phyloP scores from a whole-genome alignment of 495 filamentous ascomycete species.

The Evansstolkia leycettana region DNA sequence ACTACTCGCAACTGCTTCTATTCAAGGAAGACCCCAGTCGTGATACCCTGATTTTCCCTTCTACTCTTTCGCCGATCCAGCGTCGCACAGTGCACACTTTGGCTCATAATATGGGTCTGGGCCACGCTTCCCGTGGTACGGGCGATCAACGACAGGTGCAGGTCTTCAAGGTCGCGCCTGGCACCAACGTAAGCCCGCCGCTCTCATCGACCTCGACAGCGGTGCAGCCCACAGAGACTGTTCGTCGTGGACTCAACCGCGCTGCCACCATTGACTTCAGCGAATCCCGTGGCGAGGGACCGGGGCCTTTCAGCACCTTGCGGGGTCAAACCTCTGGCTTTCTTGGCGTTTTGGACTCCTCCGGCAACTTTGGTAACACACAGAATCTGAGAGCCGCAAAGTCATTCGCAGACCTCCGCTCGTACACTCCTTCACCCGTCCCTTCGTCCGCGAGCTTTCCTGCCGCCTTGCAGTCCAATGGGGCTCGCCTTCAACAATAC shows the following conservation, averaged over 20 bases:
- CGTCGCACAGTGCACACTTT: slow-evolving; percentile 86
- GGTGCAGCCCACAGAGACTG: slow-evolving; percentile 57
- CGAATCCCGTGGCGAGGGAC: slow-evolving; percentile 63
- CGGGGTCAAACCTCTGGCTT: slow-evolving; percentile 65
- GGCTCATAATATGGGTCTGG: slow-evolving; percentile 87
- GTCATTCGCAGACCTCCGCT: slow-evolving; percentile 90
- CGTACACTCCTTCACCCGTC: slow-evolving; percentile 87
- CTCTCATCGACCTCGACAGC: slow-evolving; percentile 41
- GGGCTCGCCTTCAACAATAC: slow-evolving; percentile 50
- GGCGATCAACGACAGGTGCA: slow-evolving; percentile 80
- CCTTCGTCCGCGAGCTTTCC: slow-evolving; percentile 82
- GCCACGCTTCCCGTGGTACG: slow-evolving; percentile 76
- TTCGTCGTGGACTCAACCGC: slow-evolving; percentile 72
- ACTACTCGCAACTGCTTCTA: slow-evolving; percentile 76
- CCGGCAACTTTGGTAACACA: slow-evolving; percentile 50
- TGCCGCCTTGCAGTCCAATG: slow-evolving; percentile 51
- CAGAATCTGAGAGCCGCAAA: slow-evolving; percentile 89
- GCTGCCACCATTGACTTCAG: slow-evolving; percentile 98
- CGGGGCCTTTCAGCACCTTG: slow-evolving; percentile 57
- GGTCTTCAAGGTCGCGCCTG: slow-evolving; percentile 59
- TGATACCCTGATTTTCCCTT: slow-evolving; percentile 73
- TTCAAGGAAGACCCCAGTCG: slow-evolving; percentile 71
- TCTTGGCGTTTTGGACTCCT: slow-evolving; percentile 75
- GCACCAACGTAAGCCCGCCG: slow-evolving; percentile 54
- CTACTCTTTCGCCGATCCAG: slow-evolving; percentile 66